Evolutionary conservation across 2,329 filamentous ascomycete species (phyloP), one percentile per base, ranked within the genome.

Genomic region (Aspergillus sp.): DNA sequence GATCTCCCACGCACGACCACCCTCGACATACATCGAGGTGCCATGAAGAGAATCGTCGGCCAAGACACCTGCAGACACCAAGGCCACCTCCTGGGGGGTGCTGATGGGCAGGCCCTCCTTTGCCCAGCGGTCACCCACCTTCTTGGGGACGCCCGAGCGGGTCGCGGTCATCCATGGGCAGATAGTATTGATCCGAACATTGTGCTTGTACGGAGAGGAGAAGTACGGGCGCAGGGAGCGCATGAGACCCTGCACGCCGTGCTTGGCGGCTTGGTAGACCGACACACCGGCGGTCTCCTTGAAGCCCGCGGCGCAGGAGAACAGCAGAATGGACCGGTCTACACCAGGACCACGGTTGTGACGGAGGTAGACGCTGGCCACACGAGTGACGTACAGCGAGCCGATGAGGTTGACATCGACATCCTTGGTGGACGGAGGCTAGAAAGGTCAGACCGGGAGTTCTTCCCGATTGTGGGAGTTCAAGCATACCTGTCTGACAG

Each of bases 211-310:
- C 1, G 71, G 67, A 4, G 58, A 59, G 10, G 62, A 59, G 32
- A 67, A 55, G 53, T 66, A 75, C 48, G 59, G 61, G 33, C 75
- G 68, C 24, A 81, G 62, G 16, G 73, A 71, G 19, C 78, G 69
- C 71, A 80, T 76, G 6, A 80, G 64, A 0, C 79, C 79, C 24
- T 78, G 67, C 0, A 81, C 72, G n/a, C 75, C 78, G 54, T 81
- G 78, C 57, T 81, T 80, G 5, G 72, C 67, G 0, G 77, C 66
- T 3, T 73, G 72, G 56, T 82, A 80, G 20, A 78, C 67, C 46
- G 75, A 74, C 1, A 80, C 61, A 0, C 76, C 76, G 0, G 78
- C 76, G 4, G 73, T 71, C 35, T 79, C 75, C 14, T 75, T 76
- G 57, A 81, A 79, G 2, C 77, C 78, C 0, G 77, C 76, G 1